Evolutionary conservation across 2,329 filamentous ascomycete genomes (phyloP), one percentile per base, ranked within the genome.

Genomic region (Colletotrichum magnum): DNA sequence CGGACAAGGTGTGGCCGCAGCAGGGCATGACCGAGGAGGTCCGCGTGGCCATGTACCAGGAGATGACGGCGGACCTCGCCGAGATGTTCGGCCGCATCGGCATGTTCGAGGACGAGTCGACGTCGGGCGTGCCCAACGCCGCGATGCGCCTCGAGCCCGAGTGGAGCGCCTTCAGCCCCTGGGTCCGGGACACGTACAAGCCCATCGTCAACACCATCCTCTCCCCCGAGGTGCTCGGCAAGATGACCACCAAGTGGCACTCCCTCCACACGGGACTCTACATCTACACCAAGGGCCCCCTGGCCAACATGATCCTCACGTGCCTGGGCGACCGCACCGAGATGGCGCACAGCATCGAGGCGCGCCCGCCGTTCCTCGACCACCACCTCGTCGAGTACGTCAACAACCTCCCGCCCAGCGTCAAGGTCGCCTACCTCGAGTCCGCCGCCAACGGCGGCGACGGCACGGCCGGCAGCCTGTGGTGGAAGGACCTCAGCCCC

Each of bases 381-480:
- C 77, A 79, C 69, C 73, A 73, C 16, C 69, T 79, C 12, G 71
- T 73, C 32, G 77, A 77, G 58, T 78, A 77, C 57, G 74, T 78
- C 32, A 77, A 78, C 65, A 54, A 45, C 4, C 72, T 79, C 4
- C 77, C 77, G 16, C 77, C 77, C 9, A 77, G 73, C 51, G 56
- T 77, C 52, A 78, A 79, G 71, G 36, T 76, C 10, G 58, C 52
- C 0, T 77, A 74, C 58, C 48, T 50, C 36, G 61, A 69, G 9
- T 16, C 36, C 13, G 21, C 65, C 24, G 28, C 28, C 7, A 10
- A 7, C 2, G 9, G 47, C 5, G 5, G 43, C 1, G 18, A 18
- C 18, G 61, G 59, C 9, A 64, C 69, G 5, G 64, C 85, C 0
- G 79, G 78, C 21, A 81, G 79, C 65, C 84, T 85, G 3, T 88